Evolutionary conservation across 768 basidiomycete genomes (phyloP).

Genomic region (Pleurotus cornucopiae): DNA sequence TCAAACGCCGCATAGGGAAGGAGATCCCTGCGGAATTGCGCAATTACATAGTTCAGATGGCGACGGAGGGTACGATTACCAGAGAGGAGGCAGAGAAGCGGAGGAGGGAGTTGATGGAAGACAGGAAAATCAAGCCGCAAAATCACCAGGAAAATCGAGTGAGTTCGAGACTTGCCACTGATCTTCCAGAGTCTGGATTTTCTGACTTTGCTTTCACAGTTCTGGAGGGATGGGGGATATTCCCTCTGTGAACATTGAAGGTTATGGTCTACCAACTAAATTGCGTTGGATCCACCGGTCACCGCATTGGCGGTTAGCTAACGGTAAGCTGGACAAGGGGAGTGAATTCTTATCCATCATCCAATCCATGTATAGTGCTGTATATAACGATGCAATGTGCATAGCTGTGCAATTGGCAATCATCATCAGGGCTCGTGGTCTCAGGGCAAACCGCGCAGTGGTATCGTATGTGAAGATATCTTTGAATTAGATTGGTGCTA

Average conservation of each 20-base stretch:
- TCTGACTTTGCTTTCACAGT: neutral
- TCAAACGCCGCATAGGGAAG: neutral
- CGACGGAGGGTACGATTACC: neutral
- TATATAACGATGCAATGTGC: too few relatives aligned
- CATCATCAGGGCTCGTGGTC: too few relatives aligned
- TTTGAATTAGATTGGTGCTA: too few relatives aligned
- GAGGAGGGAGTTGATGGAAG: conserved; percentile 1
- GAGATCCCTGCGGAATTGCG: neutral
- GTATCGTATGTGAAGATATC: too few relatives aligned
- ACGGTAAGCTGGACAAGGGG: too few relatives aligned
- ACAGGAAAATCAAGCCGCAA: neutral
- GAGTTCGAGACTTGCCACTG: too few relatives aligned
- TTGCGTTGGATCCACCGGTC: too few relatives aligned
- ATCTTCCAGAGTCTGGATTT: neutral
- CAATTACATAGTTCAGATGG: neutral
- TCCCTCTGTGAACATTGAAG: neutral
- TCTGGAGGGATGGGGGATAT: neutral
- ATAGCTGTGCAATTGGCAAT: too few relatives aligned
- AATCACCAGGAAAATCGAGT: neutral
- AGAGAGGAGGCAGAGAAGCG: conserved; percentile 2
- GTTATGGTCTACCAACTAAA: neutral
- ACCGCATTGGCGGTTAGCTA: too few relatives aligned
- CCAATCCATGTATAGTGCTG: too few relatives aligned
- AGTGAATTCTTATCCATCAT: too few relatives aligned
- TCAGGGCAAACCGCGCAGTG: too few relatives aligned